Percentiles rank a stretch among this genome's conserved stretches.
These are phyloP conservation scores for Nicotiana tabacum DNA, from an alignment of 257 asterid genomes.

Conservation along the genomic window DNA sequence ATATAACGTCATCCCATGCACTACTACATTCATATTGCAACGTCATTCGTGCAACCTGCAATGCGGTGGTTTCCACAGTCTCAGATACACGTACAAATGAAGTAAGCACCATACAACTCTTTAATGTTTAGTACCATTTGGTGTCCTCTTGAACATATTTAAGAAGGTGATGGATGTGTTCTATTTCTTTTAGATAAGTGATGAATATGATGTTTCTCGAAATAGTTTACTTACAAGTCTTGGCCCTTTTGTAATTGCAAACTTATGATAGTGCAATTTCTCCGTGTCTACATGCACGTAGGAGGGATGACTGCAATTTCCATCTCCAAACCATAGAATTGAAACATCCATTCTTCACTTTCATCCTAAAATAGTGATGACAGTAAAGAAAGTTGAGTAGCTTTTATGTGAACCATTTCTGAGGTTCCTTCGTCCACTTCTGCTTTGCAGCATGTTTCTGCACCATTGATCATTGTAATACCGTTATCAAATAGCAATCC, in stretches of 20 bases:
- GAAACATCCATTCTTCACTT: neutral
- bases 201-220: neutral
- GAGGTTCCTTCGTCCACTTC: neutral
- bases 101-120: conserved; percentile 45
- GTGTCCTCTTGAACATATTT: neutral
- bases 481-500: neutral
- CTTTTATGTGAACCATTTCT: neutral
- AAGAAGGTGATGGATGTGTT: neutral
- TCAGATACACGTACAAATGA: conserved; percentile 92
- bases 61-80: conserved; percentile 80
- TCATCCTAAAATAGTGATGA: neutral
- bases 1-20: conserved; percentile 76
- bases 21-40: conserved; percentile 84
- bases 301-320: neutral
- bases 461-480: neutral
- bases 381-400: neutral
- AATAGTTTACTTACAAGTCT: conserved; percentile 1
- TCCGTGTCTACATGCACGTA: neutral
- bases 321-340: neutral
- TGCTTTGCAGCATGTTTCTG: neutral
- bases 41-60: conserved; percentile 78
- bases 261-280: neutral
- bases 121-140: neutral
- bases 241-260: neutral
- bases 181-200: neutral